A percentile compares a stretch with the other conserved stretches of the same genome.
Evolutionary conservation across 2,329 filamentous ascomycete species (phyloP).

Genomic region (Colletotrichum tropicale): DNA sequence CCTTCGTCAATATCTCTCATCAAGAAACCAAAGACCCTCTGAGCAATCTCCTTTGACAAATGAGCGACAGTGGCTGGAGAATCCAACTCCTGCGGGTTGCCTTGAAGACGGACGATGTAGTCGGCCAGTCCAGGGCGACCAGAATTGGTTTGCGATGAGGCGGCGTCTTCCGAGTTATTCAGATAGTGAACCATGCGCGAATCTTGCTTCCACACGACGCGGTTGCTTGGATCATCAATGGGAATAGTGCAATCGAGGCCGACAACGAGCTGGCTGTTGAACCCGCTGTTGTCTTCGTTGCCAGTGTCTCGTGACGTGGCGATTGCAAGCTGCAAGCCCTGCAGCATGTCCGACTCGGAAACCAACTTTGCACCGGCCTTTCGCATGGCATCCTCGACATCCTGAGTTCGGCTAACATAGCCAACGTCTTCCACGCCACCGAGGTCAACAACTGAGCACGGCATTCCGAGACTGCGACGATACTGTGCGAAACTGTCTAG

Average conservation of each 20-base stretch:
- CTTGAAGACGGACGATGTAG: background rate
- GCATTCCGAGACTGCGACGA: conserved; percentile 35
- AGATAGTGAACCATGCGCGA: background rate
- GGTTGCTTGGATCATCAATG: background rate
- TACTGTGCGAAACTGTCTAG: conserved; percentile 42
- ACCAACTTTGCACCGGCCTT: background rate
- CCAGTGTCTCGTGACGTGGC: background rate
- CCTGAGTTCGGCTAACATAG: conserved; percentile 33
- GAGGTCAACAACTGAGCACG: conserved; percentile 43
- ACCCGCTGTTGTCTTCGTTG: background rate
- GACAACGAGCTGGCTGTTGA: background rate
- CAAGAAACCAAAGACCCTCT: background rate
- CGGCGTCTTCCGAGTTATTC: background rate
- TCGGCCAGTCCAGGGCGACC: background rate
- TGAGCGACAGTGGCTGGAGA: background rate
- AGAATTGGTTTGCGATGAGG: background rate
- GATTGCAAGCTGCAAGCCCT: background rate
- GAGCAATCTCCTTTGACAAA: background rate
- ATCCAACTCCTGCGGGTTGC: background rate
- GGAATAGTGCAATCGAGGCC: background rate
- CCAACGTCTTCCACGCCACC: conserved; percentile 41
- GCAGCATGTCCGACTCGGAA: background rate
- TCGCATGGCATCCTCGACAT: conserved; percentile 24
- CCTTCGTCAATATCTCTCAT: background rate
- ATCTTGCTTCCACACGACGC: background rate